Conservation (phyloP, 2,329 filamentous ascomycete species). For the Colletotrichum sp. region DNA sequence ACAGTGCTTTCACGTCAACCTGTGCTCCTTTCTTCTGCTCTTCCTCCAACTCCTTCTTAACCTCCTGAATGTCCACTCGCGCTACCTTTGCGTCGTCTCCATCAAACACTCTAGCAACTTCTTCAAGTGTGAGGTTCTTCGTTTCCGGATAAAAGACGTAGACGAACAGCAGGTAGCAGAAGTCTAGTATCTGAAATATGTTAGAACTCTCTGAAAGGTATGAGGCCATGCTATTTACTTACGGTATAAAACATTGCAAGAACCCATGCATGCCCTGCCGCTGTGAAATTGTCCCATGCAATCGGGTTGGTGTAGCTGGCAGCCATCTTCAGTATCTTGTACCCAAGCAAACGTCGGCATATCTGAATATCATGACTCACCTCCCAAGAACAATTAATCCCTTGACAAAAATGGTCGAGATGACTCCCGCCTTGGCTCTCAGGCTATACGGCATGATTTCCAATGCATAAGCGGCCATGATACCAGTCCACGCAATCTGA, state of each 20-base stretch:
- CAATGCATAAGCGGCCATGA: neutral
- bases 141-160: neutral
- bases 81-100: neutral
- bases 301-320: neutral
- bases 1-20: neutral
- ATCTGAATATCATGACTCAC: neutral
- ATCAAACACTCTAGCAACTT: neutral
- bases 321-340: neutral
- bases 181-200: neutral
- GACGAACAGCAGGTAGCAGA: neutral
- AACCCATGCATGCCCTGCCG: neutral
- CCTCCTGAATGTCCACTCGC: neutral
- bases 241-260: neutral
- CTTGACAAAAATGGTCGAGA: neutral
- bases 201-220: neutral
- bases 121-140: neutral
- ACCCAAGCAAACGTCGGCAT: no score
- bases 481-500: neutral
- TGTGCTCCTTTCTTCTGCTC: neutral
- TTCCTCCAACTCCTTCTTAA: neutral
- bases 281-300: neutral
- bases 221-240: fast-evolving
- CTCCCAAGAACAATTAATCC: neutral
- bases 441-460: neutral
- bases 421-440: neutral